Conservation (phyloP, 2,329 filamentous ascomycete species). For the Westerdykella aurantiaca region DNA sequence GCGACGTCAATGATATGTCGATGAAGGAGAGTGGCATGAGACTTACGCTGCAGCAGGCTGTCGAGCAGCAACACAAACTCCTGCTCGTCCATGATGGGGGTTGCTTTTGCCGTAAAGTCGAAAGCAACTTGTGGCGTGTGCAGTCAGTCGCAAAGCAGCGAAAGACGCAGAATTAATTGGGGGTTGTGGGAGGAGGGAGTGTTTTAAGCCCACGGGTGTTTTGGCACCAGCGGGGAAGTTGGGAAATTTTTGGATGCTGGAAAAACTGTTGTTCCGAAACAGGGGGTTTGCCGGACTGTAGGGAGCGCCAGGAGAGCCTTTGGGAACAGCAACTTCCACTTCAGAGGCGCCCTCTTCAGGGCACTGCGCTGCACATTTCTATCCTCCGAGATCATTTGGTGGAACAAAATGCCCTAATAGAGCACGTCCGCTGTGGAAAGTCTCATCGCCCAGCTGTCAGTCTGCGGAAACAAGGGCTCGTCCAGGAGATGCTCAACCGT, state of each 20-base stretch:
- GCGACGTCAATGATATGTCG: slow-evolving; percentile 29
- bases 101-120: slow-evolving; percentile 2
- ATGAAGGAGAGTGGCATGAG: slow-evolving; percentile 4
- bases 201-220: too few relatives aligned
- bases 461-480: too few relatives aligned
- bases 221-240: too few relatives aligned
- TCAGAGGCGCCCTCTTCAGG: too few relatives aligned
- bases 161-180: slow-evolving; percentile 15
- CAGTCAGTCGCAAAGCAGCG: slow-evolving; percentile 5
- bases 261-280: not conserved
- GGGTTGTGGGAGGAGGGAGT: slow-evolving; percentile 9
- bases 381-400: too few relatives aligned
- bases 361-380: too few relatives aligned
- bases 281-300: not conserved
- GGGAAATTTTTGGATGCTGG: not conserved
- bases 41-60: slow-evolving; percentile 80
- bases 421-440: not conserved
- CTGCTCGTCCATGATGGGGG: slow-evolving; percentile 63
- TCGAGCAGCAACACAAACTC: slow-evolving; percentile 82
- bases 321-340: not conserved
- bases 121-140: slow-evolving; percentile 11
- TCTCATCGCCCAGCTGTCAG: too few relatives aligned
- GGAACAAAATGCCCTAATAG: too few relatives aligned
- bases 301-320: not conserved
- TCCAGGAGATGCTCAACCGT: too few relatives aligned